Evolutionary conservation across 768 basidiomycete species (phyloP).

Genomic region (Boletales sp.): DNA sequence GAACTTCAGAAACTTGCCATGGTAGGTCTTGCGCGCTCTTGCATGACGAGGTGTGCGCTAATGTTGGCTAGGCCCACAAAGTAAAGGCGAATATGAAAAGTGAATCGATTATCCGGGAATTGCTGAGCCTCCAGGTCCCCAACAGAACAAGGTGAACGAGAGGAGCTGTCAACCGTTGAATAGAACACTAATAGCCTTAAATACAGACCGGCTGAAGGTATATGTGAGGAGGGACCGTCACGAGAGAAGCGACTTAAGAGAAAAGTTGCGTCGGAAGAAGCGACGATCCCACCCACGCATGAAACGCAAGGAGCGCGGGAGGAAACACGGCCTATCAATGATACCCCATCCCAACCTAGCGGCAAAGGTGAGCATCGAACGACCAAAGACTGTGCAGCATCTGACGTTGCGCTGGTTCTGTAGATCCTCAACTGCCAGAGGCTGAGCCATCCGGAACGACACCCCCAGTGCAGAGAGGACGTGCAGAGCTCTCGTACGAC

Average conservation of each 20-base stretch:
- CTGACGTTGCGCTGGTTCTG: neutral
- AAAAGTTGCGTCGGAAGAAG: neutral
- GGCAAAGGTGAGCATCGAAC: neutral
- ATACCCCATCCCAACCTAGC: neutral
- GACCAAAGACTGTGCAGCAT: neutral
- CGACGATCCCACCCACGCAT: neutral
- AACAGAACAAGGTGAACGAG: constrained; percentile 12
- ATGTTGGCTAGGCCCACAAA: constrained; percentile 13
- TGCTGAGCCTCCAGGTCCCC: constrained; percentile 9
- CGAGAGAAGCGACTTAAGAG: constrained; percentile 12
- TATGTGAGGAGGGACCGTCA: constrained; percentile 8
- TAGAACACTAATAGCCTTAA: neutral
- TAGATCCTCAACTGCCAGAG: constrained; percentile 2
- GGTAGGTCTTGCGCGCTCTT: constrained; percentile 7
- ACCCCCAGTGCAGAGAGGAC: neutral
- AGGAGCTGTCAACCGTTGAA: neutral
- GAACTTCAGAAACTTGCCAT: constrained; percentile 25
- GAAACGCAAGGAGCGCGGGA: neutral
- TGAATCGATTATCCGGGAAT: constrained; percentile 20
- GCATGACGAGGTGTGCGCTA: neutral
- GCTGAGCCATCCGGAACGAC: constrained; percentile 1
- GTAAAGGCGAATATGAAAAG: constrained; percentile 27
- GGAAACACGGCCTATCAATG: neutral
- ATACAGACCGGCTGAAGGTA: constrained; percentile 6
- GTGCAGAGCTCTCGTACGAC: neutral